Base-by-base conservation (phyloP, 2,329 filamentous ascomycete genomes). In the Penicillium decumbens region DNA sequence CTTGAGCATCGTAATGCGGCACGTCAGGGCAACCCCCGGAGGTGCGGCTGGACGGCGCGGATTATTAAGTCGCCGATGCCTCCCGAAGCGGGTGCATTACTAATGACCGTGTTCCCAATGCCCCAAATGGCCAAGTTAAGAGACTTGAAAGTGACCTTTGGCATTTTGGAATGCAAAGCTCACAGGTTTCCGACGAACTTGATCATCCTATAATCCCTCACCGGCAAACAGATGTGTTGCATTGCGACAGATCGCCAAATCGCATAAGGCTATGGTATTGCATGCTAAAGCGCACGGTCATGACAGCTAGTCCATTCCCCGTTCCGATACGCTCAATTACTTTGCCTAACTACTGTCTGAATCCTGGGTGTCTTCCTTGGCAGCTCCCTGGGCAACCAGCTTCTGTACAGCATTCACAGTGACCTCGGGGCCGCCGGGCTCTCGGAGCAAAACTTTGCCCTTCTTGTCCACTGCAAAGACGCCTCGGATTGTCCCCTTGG, bases 401-500 rank as follows among this genome's bases (percentile, higher is more conserved):
- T 82, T 81, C 75, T 84, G 83, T 20, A 93, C 89, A 23, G 83
- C 83, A 13, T 88, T 82, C 25, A 92, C 79, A 4, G 92, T 96
- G 8, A 80, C 84, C 51, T 82, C 83, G 7, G 92, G 91, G 29
- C 87, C 82, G 51, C 90, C 92, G 1, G 84, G 71, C 72, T 92
- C 80, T 30, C 83, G 80, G 18, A 87, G 80, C 32, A 95, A 77
- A 20, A 95, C 82, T 70, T 91, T 90, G 50, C 90, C 91, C 23
- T 78, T 68, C 76, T 93, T 95, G 70, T 88, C 80, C 46, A 97
- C 78, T 43, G 89, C 88, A 61, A 96, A 95, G 33, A 97, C 89
- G 57, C 92, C 93, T 55, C 93, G 84, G 43, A 80, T 82, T 13
- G 89, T 95, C 53, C 89, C 86, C 71, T 83, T 88, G 40, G 87